Evolutionary conservation across 176 grass and related monocot genomes (phyloP).

Genomic region (Melocanna baccifera): DNA sequence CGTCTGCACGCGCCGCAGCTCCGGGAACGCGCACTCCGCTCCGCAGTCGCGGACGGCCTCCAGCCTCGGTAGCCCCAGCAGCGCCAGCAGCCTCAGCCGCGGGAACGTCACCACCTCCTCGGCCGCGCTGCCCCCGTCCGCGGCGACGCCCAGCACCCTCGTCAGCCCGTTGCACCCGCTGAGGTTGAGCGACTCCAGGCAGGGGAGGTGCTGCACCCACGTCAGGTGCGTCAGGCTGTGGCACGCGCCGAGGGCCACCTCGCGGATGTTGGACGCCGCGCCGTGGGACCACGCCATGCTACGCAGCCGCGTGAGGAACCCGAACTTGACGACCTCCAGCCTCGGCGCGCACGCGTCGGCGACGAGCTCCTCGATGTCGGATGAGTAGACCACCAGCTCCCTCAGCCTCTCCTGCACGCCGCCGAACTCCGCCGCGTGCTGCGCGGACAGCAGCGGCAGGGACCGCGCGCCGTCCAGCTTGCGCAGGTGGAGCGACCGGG

Average conservation of each 20-base stretch:
- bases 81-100: constrained; percentile 42
- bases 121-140: constrained; percentile 24
- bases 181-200: constrained; percentile 50
- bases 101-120: constrained; percentile 46
- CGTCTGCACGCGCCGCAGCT: constrained; percentile 43
- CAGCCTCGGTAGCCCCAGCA: constrained; percentile 45
- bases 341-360: constrained; percentile 31
- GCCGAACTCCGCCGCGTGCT: constrained; percentile 32
- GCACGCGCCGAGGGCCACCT: constrained; percentile 50
- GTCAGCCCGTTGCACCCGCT: constrained; percentile 55
- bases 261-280: constrained; percentile 42
- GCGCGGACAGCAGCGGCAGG: constrained; percentile 39
- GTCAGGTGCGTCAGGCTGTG: constrained; percentile 44
- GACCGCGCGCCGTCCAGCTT: constrained; percentile 31
- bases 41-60: constrained; percentile 33
- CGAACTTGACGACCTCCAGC: constrained; percentile 50
- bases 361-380: constrained; percentile 41
- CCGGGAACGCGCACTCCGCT: constrained; percentile 43
- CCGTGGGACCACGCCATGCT: constrained; percentile 35
- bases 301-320: constrained; percentile 42
- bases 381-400: constrained; percentile 43
- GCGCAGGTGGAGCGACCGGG: constrained; percentile 50
- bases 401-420: constrained; percentile 41
- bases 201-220: constrained; percentile 55
- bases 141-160: constrained; percentile 20